Base-by-base conservation (phyloP, 257 asterid species). In the Lantana camara region DNA sequence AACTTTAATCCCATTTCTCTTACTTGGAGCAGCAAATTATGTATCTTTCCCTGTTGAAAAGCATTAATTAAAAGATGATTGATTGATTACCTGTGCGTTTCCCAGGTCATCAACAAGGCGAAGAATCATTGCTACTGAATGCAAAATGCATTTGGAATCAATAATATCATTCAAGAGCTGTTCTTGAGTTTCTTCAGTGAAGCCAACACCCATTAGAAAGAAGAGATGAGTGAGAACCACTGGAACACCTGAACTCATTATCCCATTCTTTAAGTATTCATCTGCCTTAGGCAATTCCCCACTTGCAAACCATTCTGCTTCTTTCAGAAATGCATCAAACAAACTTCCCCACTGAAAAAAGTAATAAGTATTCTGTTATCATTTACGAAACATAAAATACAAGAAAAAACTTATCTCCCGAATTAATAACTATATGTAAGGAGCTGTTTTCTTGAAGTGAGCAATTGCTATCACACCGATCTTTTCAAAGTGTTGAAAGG, bases 81-180 rank as follows among this genome's bases (percentile, higher is more conserved):
- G 46, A 16, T 20, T 29, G 1, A 32, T 51, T 70, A 71, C 77
- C 78, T 75, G 62, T 44, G 84, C 77, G 71, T 73, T 60, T 62
- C 77, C 75, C 64, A 71, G 35, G 68, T 78, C 85, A 20, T 74
- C 79, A 32, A 65, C 55, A n/a, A 78, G 84, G 20, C 81, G 80
- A 37, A 83, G 81, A 22, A 82, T 70, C 48, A 66, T 61, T 2
- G 85, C 83, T 1, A 48, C 80, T 1, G 83, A 80, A 53, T 72
- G 54, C 0, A 72, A 23, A 32, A 76, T 46, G 55, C 54, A 57
- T 2, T 61, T 32, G 5, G 2, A 5, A 5, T 27, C 32, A 12
- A 61, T n/a, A n/a, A n/a, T 70, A 46, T 77, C 42, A 21, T 42
- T 56, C 9, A 73, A 44, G 7, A 17, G 38, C 5, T 9, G 37